Evolutionary conservation across 2,329 filamentous ascomycete genomes (phyloP).

Genomic region (Monosporascus ibericus): DNA sequence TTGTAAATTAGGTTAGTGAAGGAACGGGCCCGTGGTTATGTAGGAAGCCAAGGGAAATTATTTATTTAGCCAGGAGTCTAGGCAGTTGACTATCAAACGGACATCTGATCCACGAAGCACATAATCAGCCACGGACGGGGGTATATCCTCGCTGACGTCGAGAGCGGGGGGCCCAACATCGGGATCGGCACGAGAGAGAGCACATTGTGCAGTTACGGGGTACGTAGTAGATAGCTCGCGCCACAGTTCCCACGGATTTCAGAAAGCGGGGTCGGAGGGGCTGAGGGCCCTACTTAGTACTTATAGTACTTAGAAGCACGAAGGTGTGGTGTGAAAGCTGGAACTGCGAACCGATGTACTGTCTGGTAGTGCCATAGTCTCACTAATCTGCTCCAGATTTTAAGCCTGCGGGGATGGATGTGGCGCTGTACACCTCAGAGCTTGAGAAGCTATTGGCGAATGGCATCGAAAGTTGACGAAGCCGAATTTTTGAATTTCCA

Average conservation of each 20-base stretch:
- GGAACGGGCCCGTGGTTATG: background rate
- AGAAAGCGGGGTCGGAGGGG: too few species aligned
- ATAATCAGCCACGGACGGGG: too few species aligned
- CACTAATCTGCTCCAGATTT: too few species aligned
- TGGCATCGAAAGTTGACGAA: conserved; percentile 4
- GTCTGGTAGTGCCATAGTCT: background rate
- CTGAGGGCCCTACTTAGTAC: background rate
- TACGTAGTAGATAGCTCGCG: conserved; percentile 14
- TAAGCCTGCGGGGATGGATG: too few species aligned
- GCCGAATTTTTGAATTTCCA: conserved; percentile 26
- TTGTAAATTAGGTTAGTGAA: background rate
- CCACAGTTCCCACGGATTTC: conserved; percentile 10
- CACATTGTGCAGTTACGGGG: too few species aligned
- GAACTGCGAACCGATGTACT: background rate
- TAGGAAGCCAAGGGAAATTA: background rate
- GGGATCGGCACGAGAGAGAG: background rate
- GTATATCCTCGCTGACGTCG: background rate
- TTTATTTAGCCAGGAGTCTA: background rate
- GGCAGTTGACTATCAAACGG: background rate
- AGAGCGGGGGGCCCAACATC: background rate
- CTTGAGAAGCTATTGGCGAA: conserved; percentile 2
- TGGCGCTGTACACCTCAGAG: too few species aligned
- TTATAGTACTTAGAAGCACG: background rate
- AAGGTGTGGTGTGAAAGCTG: background rate
- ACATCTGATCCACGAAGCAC: too few species aligned